Conservation (phyloP, 2,329 filamentous ascomycete genomes). For the Colletotrichum tabaci region DNA sequence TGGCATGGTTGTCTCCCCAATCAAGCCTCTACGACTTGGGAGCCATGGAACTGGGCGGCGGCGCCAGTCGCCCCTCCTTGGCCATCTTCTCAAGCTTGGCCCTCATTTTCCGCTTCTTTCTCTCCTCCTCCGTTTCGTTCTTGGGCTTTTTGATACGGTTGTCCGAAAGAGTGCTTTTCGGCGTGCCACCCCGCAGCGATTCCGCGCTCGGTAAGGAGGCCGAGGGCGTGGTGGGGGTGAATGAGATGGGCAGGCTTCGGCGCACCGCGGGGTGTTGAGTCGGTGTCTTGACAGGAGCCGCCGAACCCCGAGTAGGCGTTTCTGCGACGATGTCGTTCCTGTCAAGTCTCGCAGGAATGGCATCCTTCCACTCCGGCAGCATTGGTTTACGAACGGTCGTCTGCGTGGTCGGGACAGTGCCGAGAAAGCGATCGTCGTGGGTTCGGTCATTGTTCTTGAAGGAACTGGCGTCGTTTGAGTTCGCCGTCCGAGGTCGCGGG, state of each 20-base stretch:
- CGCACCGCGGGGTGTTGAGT: constrained; percentile 16
- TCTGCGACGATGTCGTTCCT: constrained; percentile 1
- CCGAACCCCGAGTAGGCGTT: constrained; percentile 14
- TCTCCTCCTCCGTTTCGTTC: constrained; percentile 25
- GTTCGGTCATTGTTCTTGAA: background rate
- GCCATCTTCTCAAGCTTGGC: constrained; percentile 26
- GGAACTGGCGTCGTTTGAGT: background rate
- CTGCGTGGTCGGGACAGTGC: background rate
- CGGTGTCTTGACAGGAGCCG: background rate
- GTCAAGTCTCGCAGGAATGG: background rate
- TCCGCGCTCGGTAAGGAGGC: background rate
- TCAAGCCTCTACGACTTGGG: constrained; percentile 1
- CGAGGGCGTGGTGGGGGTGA: constrained; percentile 14
- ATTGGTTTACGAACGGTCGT: background rate
- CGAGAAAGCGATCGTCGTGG: background rate
- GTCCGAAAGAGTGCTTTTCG: constrained; percentile 2
- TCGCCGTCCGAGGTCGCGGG: constrained; percentile 14
- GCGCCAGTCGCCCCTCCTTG: constrained; percentile 27
- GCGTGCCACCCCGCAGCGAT: background rate
- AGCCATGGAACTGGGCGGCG: constrained; percentile 12
- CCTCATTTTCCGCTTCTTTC: constrained; percentile 7
- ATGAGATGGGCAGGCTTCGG: constrained; percentile 19
- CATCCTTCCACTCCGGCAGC: background rate
- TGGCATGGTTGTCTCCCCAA: background rate
- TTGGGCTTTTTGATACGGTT: constrained; percentile 39